These are phyloP conservation scores for Aspergillus spinulosporus DNA, from an alignment of 2,329 filamentous ascomycete genomes.

Conservation along the genomic window DNA sequence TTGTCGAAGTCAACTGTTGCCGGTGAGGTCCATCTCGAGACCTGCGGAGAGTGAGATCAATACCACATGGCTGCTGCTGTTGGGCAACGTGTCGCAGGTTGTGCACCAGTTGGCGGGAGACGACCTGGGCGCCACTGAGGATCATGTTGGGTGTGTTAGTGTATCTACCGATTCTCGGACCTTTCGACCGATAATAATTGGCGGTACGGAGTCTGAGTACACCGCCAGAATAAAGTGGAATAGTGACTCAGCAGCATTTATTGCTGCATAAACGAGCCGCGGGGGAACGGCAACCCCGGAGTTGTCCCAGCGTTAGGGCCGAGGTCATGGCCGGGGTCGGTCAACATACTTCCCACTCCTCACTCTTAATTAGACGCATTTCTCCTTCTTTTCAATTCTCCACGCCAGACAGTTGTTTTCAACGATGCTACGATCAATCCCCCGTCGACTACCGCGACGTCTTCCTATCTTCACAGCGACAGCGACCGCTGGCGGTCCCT, in stretches of 20 bases:
- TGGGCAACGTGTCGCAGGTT: conserved; percentile 19
- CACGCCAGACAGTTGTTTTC: not conserved
- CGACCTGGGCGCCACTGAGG: conserved; percentile 10
- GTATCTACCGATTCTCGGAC: not conserved
- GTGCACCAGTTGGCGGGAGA: conserved; percentile 8
- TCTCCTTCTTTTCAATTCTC: not conserved
- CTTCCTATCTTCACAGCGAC: conserved; percentile 23
- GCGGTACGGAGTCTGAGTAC: not conserved
- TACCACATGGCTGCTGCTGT: conserved; percentile 33
- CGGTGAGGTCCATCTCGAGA: conserved; percentile 31
- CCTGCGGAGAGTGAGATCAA: conserved; percentile 32
- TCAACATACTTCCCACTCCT: conserved; percentile 6
- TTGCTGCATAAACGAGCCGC: conserved; percentile 11
- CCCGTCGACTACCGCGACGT: conserved; percentile 40
- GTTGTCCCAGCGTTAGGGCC: conserved; percentile 9
- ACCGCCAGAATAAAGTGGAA: not conserved
- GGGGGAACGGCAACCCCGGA: conserved; percentile 20
- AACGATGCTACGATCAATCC: conserved; percentile 39
- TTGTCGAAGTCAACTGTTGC: conserved; percentile 36
- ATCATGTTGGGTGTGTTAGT: conserved; percentile 3
- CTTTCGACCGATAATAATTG: not conserved
- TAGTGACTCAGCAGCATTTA: not conserved
- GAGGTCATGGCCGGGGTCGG: conserved; percentile 13
- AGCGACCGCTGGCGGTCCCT: conserved; percentile 24
- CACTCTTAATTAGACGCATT: not conserved